Evolutionary conservation across 2,329 filamentous ascomycete species (phyloP).

Genomic region (Claviceps sp.): DNA sequence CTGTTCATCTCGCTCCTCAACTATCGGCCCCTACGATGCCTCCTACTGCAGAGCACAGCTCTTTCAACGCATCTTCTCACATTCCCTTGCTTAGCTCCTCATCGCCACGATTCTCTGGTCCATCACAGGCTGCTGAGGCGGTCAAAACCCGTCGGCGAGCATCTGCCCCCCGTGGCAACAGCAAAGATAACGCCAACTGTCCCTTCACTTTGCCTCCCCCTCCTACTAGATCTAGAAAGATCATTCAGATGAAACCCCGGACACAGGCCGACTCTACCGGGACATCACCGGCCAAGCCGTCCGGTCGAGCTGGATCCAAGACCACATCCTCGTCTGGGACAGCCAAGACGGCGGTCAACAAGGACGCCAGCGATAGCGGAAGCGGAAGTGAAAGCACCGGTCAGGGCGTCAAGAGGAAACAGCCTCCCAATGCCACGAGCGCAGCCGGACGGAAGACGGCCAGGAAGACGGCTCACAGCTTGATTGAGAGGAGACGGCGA

Average conservation of each 20-base stretch:
- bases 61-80: slow-evolving; percentile 7
- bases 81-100: slow-evolving; percentile 9
- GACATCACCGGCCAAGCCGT: slow-evolving; percentile 12
- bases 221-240: slow-evolving; percentile 82
- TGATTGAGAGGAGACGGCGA: slow-evolving; percentile 78
- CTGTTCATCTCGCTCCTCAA: slow-evolving; percentile 56
- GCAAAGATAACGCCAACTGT: slow-evolving; percentile 37
- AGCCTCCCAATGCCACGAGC: slow-evolving; percentile 63
- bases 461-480: slow-evolving; percentile 86
- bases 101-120: slow-evolving; percentile 20
- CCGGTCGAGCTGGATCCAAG: slow-evolving; percentile 12
- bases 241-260: slow-evolving; percentile 90
- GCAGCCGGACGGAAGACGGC: slow-evolving; percentile 90
- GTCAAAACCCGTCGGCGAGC: slow-evolving; percentile 41
- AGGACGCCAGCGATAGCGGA: slow-evolving; percentile 4
- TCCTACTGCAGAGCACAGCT: slow-evolving; percentile 19
- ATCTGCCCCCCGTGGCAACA: slow-evolving; percentile 26
- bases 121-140: slow-evolving; percentile 35
- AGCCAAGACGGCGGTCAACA: slow-evolving; percentile 9
- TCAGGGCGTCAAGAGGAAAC: slow-evolving; percentile 57
- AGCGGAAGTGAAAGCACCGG: neutral
- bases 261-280: slow-evolving; percentile 24
- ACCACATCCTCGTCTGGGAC: slow-evolving; percentile 6
- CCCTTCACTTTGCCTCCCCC: slow-evolving; percentile 78
- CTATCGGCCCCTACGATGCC: slow-evolving; percentile 62